Evolutionary conservation across 2,329 filamentous ascomycete genomes (phyloP).

Genomic region (Nannizzia gypsea): DNA sequence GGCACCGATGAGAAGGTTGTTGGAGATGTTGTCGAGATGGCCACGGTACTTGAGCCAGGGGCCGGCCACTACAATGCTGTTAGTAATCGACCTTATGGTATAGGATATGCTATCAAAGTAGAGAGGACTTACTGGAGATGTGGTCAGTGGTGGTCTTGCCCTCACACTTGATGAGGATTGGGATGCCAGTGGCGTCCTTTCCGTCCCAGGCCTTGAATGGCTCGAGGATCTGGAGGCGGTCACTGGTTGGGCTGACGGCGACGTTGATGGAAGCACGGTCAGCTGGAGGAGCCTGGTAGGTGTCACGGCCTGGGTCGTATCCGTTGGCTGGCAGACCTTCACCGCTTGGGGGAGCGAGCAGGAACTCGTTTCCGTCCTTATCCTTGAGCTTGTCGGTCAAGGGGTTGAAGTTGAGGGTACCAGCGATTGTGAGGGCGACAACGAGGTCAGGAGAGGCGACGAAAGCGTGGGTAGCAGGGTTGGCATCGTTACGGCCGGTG

Average conservation of each 20-base stretch:
- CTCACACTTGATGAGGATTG: slow-evolving; percentile 90
- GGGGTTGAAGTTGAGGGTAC: slow-evolving; percentile 86
- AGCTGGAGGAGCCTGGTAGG: slow-evolving; percentile 85
- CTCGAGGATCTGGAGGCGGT: slow-evolving; percentile 83
- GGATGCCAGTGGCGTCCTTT: slow-evolving; percentile 72
- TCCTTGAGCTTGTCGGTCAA: slow-evolving; percentile 83
- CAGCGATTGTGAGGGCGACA: slow-evolving; percentile 73
- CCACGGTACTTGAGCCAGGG: slow-evolving; percentile 98
- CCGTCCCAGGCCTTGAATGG: slow-evolving; percentile 85
- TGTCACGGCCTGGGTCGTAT: slow-evolving; percentile 84
- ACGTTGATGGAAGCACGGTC: slow-evolving; percentile 65
- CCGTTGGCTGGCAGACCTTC: slow-evolving; percentile 66
- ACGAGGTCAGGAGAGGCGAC: slow-evolving; percentile 85
- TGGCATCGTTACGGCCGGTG: slow-evolving; percentile 92
- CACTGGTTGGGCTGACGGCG: slow-evolving; percentile 73
- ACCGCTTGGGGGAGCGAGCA: slow-evolving; percentile 67
- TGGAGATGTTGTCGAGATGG: slow-evolving; percentile 98
- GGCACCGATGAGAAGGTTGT: slow-evolving; percentile 98
- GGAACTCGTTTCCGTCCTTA: slow-evolving; percentile 94
- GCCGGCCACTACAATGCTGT: slow-evolving; percentile 53
- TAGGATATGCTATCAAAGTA: background rate
- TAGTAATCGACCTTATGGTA: background rate
- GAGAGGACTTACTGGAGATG: slow-evolving; percentile 55
- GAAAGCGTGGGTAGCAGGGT: slow-evolving; percentile 88
- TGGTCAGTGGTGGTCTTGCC: slow-evolving; percentile 97